phyloP scores from a whole-genome alignment of 179 eudicot genomes.

The Carnegiea gigantea region DNA sequence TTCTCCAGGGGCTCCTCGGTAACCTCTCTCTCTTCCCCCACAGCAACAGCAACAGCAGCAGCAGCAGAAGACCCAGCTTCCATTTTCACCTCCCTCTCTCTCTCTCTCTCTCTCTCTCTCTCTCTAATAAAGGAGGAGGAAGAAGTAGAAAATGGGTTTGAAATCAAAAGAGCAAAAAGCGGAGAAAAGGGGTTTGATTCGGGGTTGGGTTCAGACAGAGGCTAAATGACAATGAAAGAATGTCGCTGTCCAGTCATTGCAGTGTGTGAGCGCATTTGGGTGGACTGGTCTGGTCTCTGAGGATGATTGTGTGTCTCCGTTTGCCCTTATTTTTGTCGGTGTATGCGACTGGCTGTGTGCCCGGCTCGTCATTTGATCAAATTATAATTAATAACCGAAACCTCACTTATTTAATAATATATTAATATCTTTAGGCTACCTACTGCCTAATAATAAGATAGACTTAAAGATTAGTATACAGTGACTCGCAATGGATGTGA shows the following conservation, averaged over 20 bases:
- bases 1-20: not conserved
- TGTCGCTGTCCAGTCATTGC: not conserved
- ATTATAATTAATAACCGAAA: no score
- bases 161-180: not conserved
- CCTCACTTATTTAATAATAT: no score
- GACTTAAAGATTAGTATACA: no score
- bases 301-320: not conserved
- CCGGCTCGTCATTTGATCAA: no score
- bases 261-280: not conserved
- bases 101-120: not conserved
- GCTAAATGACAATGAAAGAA: not conserved
- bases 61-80: constrained; percentile 18
- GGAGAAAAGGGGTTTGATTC: not conserved
- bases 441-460: no score
- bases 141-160: not conserved
- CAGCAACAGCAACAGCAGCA: constrained; percentile 6
- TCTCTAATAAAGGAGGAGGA: not conserved
- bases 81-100: not conserved
- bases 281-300: not conserved
- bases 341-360: not conserved
- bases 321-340: not conserved
- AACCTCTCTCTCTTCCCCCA: not conserved
- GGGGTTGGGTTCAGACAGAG: not conserved
- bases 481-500: no score
- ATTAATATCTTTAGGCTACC: no score